Evolutionary conservation across 164 flowering plant genomes (phyloP), one percentile per base, ranked within the genome.

Genomic region (Brasenia schreberi): DNA sequence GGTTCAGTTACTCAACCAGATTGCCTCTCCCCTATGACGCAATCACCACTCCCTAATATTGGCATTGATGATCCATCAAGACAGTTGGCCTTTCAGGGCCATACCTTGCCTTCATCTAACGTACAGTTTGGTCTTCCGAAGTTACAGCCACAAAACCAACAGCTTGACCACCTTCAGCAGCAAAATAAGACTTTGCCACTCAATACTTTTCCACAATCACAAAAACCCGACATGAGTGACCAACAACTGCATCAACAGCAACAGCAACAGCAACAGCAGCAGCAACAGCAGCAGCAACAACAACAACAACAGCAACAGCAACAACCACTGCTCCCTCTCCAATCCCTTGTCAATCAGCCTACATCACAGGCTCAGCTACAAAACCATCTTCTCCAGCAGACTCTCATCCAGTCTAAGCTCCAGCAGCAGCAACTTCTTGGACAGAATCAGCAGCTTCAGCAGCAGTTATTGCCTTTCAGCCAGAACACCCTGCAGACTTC

Each of bases 81-180:
- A 76, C 70, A 89, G 58, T 70, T 92, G 76, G 87, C 81, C 77
- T 90, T 92, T 75, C 95, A 90, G 71, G 72, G 84, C 65, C 88
- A 89, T 6, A 76, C 71, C 58, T 12, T 80, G 43, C 71, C 87
- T 66, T 65, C 74, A 2, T 73, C 85, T n/a, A 74, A 67, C 77
- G 74, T 84, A 59, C 92, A 84, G 67, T 78, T 82, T 33, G 83
- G 72, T 56, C 27, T 66, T 64, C 72, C 77, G 69, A 88, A 84
- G 78, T 45, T 78, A 61, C 84, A 76, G 75, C 83, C 73, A 67
- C 87, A 75, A 62, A 81, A 69, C 67, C 85, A 74, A 45, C 77
- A 66, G 76, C 65, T 75, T 56, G 71, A 68, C 43, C 95, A 84
- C 68, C 71, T 88, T 71, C 80, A 78, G 60, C 93, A 83, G 78